Evolutionary conservation across 495 filamentous ascomycete species (phyloP), one percentile per base, ranked within the genome.

Genomic region (Neurospora africana): DNA sequence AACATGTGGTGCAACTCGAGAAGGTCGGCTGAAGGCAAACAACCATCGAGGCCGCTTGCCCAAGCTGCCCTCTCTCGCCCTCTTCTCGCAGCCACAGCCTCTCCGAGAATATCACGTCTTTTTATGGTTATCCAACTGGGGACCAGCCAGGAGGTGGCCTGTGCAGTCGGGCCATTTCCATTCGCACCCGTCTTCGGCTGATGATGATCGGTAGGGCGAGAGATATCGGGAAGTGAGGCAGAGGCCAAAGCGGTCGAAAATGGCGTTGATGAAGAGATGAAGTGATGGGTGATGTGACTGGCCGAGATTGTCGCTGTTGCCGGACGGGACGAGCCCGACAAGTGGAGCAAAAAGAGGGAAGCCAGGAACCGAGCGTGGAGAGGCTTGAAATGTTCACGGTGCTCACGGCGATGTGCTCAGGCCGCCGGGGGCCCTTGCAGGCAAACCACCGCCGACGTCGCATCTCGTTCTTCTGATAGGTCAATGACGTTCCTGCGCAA

Each of bases 401-500:
- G 53, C 27, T 27, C 47, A 58, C 41, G 19, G 44, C 30, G 30
- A 38, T 41, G 68, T 38, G 37, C 36, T 58, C 23, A 58, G 47
- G 47, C 23, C 21, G 47, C 53, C 23, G 23, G 70, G 73, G 71
- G 68, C 36, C 71, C 68, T 72, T 74, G 73, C 70, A 74, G 73
- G 44, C 38, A 43, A 19, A 43, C 70, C 37, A 47, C 23, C 53
- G 23, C 21, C 23, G 53, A 30, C 53, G 53, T 61, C 53, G 35
- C 15, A 30, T 70, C 40, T 37, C 38, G n/a, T 7, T 30, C 10
- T n/a, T 61, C 35, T 58, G 47, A 74, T 44, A 72, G 73, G 73
- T 27, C 73, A 74, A 74, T 74, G 68, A 65, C 6, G 27, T 68
- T 70, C 68, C 41, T 70, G 68, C 69, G 73, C 73, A 74, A 65